These are phyloP conservation scores for Auricularia heimuer DNA, from an alignment of 768 basidiomycete genomes.

Conservation along the genomic window DNA sequence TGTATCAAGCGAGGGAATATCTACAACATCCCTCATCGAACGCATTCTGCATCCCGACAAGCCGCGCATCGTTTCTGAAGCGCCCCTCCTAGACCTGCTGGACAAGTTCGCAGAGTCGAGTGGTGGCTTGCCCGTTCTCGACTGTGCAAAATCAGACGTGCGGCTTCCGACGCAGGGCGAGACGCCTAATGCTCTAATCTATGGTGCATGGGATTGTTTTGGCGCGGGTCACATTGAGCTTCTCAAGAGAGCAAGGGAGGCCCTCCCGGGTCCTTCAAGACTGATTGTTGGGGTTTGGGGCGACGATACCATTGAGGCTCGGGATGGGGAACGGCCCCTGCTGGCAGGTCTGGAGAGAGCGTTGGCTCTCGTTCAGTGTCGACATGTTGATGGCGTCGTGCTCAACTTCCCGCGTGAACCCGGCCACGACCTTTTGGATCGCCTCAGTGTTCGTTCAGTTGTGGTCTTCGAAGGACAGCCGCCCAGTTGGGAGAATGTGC, in stretches of 20 bases:
- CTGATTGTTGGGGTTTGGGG: slow-evolving; percentile 9
- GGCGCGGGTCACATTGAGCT: slow-evolving; percentile 11
- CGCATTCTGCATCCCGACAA: slow-evolving; percentile 4
- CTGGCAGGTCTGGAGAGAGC: slow-evolving; percentile 8
- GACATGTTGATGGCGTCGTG: neutral
- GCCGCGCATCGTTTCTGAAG: neutral
- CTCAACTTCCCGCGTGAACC: neutral
- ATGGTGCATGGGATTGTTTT: slow-evolving; percentile 12
- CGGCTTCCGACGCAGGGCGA: neutral
- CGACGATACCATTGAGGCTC: slow-evolving; percentile 6
- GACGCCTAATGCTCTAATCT: neutral
- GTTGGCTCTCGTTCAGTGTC: slow-evolving; percentile 11
- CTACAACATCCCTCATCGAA: slow-evolving; percentile 10
- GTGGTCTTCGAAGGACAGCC: neutral
- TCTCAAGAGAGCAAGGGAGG: slow-evolving; percentile 4
- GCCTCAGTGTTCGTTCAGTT: neutral
- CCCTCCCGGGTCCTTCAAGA: neutral
- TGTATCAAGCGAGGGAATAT: slow-evolving; percentile 8
- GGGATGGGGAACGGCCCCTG: slow-evolving; percentile 8
- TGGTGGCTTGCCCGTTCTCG: neutral
- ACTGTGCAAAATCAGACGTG: neutral
- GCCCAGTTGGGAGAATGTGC: neutral
- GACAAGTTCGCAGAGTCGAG: slow-evolving; percentile 1
- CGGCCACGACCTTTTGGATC: neutral
- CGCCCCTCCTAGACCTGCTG: neutral